These are phyloP conservation scores for Cordyceps cateniannulata DNA, from an alignment of 2,329 filamentous ascomycete species.

Conservation along the genomic window DNA sequence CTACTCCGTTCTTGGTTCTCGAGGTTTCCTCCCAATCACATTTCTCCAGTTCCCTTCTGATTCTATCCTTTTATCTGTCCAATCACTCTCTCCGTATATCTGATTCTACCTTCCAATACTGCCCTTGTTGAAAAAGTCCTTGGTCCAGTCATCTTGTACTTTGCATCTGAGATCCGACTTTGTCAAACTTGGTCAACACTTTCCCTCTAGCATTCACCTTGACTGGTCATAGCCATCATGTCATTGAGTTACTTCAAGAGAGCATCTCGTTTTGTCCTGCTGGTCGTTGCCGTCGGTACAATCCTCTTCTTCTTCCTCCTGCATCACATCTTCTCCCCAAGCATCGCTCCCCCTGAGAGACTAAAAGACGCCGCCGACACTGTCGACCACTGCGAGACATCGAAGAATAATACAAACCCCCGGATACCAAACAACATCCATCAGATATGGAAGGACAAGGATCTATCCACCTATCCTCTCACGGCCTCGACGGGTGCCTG, in stretches of 20 bases:
- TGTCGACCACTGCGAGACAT: not conserved
- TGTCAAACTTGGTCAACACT: not conserved
- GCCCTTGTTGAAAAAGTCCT: not conserved
- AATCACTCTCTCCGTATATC: too few species aligned
- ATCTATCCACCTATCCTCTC: slow-evolving; percentile 16
- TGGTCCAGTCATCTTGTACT: not conserved
- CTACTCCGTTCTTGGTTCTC: not conserved
- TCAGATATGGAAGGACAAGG: slow-evolving; percentile 19
- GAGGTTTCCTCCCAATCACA: not conserved
- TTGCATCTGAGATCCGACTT: not conserved
- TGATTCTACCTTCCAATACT: too few species aligned
- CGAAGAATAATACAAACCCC: not conserved
- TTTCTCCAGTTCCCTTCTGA: not conserved
- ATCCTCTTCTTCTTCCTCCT: not conserved
- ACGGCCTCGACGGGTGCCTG: slow-evolving; percentile 14
- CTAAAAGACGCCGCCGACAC: not conserved
- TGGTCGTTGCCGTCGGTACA: not conserved
- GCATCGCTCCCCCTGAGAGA: not conserved
- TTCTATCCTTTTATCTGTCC: not conserved
- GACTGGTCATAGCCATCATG: not conserved
- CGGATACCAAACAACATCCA: slow-evolving; percentile 17
- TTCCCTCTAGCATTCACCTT: not conserved
- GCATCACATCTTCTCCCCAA: not conserved
- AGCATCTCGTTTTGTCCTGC: not conserved
- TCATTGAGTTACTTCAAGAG: not conserved